These are phyloP conservation scores for Orbilia quercus DNA, from an alignment of 2,329 filamentous ascomycete species.

Conservation along the genomic window DNA sequence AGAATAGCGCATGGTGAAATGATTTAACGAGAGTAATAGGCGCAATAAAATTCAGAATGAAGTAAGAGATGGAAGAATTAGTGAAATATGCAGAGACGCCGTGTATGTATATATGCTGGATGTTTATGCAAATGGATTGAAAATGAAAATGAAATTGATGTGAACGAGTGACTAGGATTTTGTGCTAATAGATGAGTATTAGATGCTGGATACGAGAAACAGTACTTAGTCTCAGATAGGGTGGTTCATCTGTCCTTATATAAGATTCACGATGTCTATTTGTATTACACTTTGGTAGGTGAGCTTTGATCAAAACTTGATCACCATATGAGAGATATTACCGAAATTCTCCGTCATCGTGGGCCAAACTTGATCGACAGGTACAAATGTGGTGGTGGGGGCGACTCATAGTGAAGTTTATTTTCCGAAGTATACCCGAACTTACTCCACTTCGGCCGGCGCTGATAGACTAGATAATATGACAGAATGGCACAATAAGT, in stretches of 20 bases:
- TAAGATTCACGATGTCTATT: slow-evolving; percentile 18
- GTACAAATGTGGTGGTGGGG: not conserved
- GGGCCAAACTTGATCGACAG: slow-evolving; percentile 15
- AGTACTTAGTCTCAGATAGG: not conserved
- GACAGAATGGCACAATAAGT: no score
- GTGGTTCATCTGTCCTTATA: slow-evolving; percentile 29
- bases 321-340: not conserved
- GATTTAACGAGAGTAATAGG: slow-evolving; percentile 12
- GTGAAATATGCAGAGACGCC: no score
- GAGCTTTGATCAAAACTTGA: slow-evolving; percentile 18
- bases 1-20: slow-evolving; percentile 26
- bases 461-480: no score
- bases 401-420: no score
- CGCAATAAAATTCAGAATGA: slow-evolving; percentile 8
- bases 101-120: slow-evolving; percentile 13
- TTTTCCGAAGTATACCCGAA: no score
- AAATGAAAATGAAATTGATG: slow-evolving; percentile 1
- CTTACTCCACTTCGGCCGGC: no score
- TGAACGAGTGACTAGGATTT: slow-evolving; percentile 22
- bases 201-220: slow-evolving; percentile 17
- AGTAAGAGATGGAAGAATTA: slow-evolving; percentile 1
- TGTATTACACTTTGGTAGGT: not conserved
- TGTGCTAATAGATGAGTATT: slow-evolving; percentile 15
- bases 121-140: not conserved
- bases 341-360: slow-evolving; percentile 1